Conservation (phyloP, 1,139 yeast genomes). For the Hansenula anomala region DNA sequence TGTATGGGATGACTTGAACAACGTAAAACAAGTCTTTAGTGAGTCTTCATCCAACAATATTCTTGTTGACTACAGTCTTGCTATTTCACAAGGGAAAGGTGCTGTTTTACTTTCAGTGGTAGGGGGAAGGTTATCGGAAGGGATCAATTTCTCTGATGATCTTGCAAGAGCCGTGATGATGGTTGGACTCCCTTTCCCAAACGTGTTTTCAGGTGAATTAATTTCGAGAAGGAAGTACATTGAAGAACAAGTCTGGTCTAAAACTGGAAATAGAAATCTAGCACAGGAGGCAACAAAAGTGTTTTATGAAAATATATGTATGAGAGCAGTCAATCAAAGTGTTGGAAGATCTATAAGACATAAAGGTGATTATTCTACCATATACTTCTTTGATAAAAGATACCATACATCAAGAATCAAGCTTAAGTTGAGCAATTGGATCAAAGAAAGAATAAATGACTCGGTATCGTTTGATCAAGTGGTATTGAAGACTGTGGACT, state of each 20-base stretch:
- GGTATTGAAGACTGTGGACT: constrained; percentile 10
- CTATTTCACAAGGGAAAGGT: constrained; percentile 36
- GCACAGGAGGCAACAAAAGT: constrained; percentile 26
- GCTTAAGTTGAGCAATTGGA: constrained; percentile 75
- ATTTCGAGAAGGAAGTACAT: constrained; percentile 68
- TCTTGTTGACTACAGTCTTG: constrained; percentile 45
- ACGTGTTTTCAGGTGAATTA: constrained; percentile 77
- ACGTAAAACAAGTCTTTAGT: constrained; percentile 42
- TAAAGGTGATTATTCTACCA: constrained; percentile 71
- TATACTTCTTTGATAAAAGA: constrained; percentile 67
- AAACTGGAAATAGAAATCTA: constrained; percentile 21
- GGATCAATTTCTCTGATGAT: constrained; percentile 84
- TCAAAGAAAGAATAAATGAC: constrained; percentile 38
- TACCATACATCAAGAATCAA: constrained; percentile 47
- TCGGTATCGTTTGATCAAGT: constrained; percentile 13
- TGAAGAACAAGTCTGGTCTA: constrained; percentile 35
- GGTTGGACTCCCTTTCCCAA: constrained; percentile 91
- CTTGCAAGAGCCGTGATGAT: constrained; percentile 84
- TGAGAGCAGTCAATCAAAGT: constrained; percentile 91
- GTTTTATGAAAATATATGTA: constrained; percentile 81
- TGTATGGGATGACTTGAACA: constrained; percentile 30
- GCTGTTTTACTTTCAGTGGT: constrained; percentile 81
- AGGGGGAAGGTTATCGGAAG: constrained; percentile 93
- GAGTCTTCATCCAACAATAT: constrained; percentile 52
- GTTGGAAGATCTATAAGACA: constrained; percentile 93